These are phyloP conservation scores for Chrysoporthe puriensis DNA, from an alignment of 2,329 filamentous ascomycete genomes.

Conservation along the genomic window DNA sequence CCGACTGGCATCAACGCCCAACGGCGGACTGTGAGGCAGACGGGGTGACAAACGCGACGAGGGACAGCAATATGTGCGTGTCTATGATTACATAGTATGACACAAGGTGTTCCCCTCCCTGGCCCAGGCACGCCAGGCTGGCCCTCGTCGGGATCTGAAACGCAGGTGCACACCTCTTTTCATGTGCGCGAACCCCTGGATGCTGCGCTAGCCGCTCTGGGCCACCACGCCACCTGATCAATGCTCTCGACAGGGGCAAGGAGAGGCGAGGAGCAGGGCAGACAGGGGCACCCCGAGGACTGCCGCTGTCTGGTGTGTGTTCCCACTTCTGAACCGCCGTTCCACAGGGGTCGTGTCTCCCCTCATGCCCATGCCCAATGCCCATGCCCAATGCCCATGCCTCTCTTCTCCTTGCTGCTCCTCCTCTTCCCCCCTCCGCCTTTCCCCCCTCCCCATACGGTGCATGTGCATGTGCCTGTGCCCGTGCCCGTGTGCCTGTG, in stretches of 20 bases:
- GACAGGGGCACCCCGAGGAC: neutral
- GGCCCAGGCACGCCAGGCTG: neutral
- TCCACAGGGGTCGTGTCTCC: neutral
- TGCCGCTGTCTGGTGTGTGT: neutral
- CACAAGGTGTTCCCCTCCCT: neutral
- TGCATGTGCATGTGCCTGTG: neutral
- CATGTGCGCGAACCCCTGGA: conserved; percentile 10
- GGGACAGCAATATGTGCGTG: neutral
- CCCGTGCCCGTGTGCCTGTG: neutral
- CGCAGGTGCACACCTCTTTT: conserved; percentile 14
- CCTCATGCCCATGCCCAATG: neutral
- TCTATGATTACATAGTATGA: neutral
- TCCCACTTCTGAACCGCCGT: neutral
- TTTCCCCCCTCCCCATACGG: neutral
- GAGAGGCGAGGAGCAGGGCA: neutral
- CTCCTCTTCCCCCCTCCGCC: no score
- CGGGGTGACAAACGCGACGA: neutral
- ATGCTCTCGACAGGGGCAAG: neutral
- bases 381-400: neutral
- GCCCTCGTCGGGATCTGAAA: conserved; percentile 11
- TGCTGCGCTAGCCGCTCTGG: conserved; percentile 22
- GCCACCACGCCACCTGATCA: conserved; percentile 17
- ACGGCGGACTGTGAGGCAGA: no score
- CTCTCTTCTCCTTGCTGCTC: neutral
- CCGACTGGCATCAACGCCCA: no score